These are phyloP conservation scores for Datisca glomerata DNA, from an alignment of 306 rosid species.

Conservation along the genomic window DNA sequence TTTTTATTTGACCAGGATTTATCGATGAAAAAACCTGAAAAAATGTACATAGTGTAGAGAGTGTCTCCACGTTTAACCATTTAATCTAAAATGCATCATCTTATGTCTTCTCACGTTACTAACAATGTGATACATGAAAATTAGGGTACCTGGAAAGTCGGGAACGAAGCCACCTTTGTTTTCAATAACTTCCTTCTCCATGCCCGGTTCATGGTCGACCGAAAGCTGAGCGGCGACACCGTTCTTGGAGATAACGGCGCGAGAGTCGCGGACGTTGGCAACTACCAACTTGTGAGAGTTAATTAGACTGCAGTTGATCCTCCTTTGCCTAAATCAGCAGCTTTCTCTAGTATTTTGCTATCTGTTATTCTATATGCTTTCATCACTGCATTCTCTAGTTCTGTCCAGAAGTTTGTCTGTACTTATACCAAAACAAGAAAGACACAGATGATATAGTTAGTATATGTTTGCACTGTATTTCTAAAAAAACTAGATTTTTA, in stretches of 20 bases:
- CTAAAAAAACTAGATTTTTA: too few species aligned
- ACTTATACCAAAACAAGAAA: too few species aligned
- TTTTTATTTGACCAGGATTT: too few species aligned
- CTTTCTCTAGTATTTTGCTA: conserved; percentile 50
- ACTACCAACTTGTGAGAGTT: conserved; percentile 65
- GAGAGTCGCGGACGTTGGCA: conserved; percentile 89
- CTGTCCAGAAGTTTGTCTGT: conserved; percentile 78
- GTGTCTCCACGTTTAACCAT: too few species aligned
- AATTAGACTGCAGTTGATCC: conserved; percentile 96
- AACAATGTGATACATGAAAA: too few species aligned
- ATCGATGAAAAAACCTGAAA: too few species aligned
- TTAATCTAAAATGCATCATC: too few species aligned
- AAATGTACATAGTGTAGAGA: too few species aligned
- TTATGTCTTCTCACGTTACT: too few species aligned
- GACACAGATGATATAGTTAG: too few species aligned
- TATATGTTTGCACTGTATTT: too few species aligned
- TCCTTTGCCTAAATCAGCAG: conserved; percentile 70
- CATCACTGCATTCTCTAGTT: conserved; percentile 47
- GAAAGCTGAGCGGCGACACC: conserved; percentile 69
- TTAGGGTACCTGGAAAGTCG: conserved; percentile 93
- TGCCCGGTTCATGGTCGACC: conserved; percentile 77
- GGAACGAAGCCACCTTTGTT: conserved; percentile 89
- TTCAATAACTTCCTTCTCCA: conserved; percentile 49
- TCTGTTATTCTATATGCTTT: conserved; percentile 72
- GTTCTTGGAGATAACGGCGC: conserved; percentile 61